phyloP scores from a whole-genome alignment of 2,329 filamentous ascomycete species.

The Pseudocercospora macadamiae region DNA sequence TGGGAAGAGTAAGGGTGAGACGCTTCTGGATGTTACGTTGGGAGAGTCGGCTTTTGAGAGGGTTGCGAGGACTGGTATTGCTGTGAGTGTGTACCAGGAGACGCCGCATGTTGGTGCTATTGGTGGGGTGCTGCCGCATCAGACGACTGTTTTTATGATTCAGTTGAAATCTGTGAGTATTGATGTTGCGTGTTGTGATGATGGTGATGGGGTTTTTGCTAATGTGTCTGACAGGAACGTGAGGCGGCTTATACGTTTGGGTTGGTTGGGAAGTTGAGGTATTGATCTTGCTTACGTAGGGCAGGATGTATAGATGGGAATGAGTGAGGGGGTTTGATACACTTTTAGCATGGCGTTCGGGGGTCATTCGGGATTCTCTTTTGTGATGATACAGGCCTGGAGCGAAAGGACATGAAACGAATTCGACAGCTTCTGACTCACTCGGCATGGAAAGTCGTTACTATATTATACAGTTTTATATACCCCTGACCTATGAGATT shows the following conservation, averaged over 20 bases:
- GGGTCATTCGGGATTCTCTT: background rate
- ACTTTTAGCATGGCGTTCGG: conserved; percentile 7
- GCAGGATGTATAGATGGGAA: no score
- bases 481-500: background rate
- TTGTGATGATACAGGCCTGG: background rate
- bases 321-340: background rate
- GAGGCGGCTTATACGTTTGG: conserved; percentile 54
- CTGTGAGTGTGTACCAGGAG: conserved; percentile 82
- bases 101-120: conserved; percentile 53
- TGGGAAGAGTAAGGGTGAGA: conserved; percentile 67
- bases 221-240: conserved; percentile 44
- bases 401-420: background rate
- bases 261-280: conserved; percentile 53
- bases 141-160: conserved; percentile 66
- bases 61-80: conserved; percentile 82
- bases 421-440: conserved; percentile 8
- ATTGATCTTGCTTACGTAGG: conserved; percentile 40
- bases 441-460: background rate
- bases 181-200: background rate
- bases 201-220: conserved; percentile 20
- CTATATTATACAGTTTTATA: background rate
- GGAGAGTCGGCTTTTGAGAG: conserved; percentile 83
- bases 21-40: conserved; percentile 80
- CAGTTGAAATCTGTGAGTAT: conserved; percentile 45
- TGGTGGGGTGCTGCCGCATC: conserved; percentile 60